These are phyloP conservation scores for Claviceps capensis DNA, from an alignment of 2,329 filamentous ascomycete genomes.

Conservation along the genomic window DNA sequence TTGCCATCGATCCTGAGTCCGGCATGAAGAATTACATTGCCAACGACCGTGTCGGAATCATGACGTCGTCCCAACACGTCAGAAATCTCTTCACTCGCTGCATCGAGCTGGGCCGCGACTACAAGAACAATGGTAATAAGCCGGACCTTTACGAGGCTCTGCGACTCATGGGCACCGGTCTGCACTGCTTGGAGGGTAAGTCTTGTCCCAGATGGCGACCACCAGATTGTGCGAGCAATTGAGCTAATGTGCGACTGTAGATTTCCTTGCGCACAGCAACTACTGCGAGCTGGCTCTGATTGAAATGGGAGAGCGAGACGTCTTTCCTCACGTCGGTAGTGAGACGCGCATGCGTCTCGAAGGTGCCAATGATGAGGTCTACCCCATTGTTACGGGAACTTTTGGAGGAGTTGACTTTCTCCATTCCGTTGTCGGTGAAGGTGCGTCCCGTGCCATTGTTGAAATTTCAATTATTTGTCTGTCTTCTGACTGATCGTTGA, in stretches of 20 bases:
- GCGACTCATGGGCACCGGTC: constrained; percentile 70
- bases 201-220: neutral
- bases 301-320: constrained; percentile 64
- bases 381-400: constrained; percentile 76
- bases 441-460: constrained; percentile 17
- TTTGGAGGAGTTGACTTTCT: constrained; percentile 93
- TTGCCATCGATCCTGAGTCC: constrained; percentile 60
- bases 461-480: neutral
- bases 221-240: neutral
- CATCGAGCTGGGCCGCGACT: constrained; percentile 69
- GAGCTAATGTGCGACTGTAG: constrained; percentile 23
- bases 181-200: constrained; percentile 72
- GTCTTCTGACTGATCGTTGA: neutral
- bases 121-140: constrained; percentile 40
- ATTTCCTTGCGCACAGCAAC: constrained; percentile 89
- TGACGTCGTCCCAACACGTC: constrained; percentile 68
- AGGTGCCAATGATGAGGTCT: constrained; percentile 54
- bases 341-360: constrained; percentile 56
- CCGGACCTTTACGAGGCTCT: constrained; percentile 80
- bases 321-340: constrained; percentile 80
- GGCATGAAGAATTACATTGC: constrained; percentile 93
- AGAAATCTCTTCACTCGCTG: constrained; percentile 57
- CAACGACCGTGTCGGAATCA: constrained; percentile 63
- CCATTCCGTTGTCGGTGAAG: constrained; percentile 66
- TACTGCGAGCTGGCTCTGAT: constrained; percentile 80